These are phyloP conservation scores for Suillus placidus DNA, from an alignment of 768 basidiomycete species.

Conservation along the genomic window DNA sequence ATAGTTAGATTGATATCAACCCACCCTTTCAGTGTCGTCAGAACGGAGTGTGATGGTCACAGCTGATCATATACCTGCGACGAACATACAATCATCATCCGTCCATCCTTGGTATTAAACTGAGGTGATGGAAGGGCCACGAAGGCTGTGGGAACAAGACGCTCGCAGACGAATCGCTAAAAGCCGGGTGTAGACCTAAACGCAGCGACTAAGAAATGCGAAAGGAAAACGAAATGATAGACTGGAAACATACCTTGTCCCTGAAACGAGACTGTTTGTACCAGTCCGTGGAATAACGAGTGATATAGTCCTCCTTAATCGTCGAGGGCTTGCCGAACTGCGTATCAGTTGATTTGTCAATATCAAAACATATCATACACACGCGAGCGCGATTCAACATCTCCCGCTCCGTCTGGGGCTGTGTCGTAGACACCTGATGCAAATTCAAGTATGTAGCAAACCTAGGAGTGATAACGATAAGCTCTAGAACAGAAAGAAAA, in stretches of 20 bases:
- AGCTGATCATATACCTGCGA: too few relatives aligned
- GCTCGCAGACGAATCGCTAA: constrained; percentile 88
- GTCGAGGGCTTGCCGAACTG: constrained; percentile 91
- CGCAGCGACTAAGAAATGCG: constrained; percentile 70
- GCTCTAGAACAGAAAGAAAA: neutral
- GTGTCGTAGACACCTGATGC: constrained; percentile 62
- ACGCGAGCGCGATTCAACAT: constrained; percentile 82
- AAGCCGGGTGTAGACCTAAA: constrained; percentile 86
- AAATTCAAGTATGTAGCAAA: constrained; percentile 90
- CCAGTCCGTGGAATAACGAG: constrained; percentile 74
- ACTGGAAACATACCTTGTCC: constrained; percentile 44
- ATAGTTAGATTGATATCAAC: too few relatives aligned
- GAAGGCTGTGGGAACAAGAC: constrained; percentile 81
- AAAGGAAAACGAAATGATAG: constrained; percentile 42
- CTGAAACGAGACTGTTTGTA: constrained; percentile 71
- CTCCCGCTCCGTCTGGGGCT: constrained; percentile 77
- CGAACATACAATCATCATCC: constrained; percentile 65
- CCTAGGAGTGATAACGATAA: constrained; percentile 34
- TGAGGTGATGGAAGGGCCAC: constrained; percentile 74
- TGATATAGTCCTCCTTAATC: constrained; percentile 81
- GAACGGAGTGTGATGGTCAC: too few relatives aligned
- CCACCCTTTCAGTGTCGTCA: too few relatives aligned
- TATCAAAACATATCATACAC: constrained; percentile 90
- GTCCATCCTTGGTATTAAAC: constrained; percentile 89
- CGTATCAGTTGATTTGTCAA: constrained; percentile 85